A percentile compares a stretch with the other conserved stretches of the same genome.
phyloP scores from a whole-genome alignment of 495 filamentous ascomycete species.

The Penicillium fimorum region DNA sequence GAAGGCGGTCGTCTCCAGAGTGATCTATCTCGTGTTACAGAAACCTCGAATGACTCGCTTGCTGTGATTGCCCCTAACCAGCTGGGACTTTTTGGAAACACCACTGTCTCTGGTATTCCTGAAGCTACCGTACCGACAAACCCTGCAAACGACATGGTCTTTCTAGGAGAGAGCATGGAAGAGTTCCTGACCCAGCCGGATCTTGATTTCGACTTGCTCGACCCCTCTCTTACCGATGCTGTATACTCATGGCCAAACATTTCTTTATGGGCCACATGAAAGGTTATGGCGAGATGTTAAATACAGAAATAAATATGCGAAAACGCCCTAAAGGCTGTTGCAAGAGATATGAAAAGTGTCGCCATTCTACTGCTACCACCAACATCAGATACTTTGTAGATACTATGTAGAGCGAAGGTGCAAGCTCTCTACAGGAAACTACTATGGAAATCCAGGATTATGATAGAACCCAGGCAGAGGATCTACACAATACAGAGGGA shows the following conservation, averaged over 20 bases:
- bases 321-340: too few species aligned
- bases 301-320: too few species aligned
- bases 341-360: too few species aligned
- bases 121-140: slow-evolving; percentile 9
- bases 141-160: slow-evolving; percentile 27
- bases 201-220: slow-evolving; percentile 21
- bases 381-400: too few species aligned
- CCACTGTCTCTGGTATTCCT: neutral
- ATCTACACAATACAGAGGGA: too few species aligned
- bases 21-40: neutral
- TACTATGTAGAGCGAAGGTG: too few species aligned
- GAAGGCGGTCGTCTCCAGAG: neutral
- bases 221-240: slow-evolving; percentile 21
- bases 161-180: slow-evolving; percentile 33
- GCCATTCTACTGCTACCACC: too few species aligned
- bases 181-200: slow-evolving; percentile 28
- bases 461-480: too few species aligned
- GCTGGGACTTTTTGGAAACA: neutral
- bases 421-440: too few species aligned
- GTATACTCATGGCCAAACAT: slow-evolving; percentile 26
- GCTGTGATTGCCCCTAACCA: neutral
- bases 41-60: slow-evolving; percentile 3
- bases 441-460: too few species aligned
- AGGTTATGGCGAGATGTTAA: too few species aligned
- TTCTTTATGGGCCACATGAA: slow-evolving; percentile 24